Base-by-base conservation (phyloP, 805 yeast species). In the Ogataea methanolica region DNA sequence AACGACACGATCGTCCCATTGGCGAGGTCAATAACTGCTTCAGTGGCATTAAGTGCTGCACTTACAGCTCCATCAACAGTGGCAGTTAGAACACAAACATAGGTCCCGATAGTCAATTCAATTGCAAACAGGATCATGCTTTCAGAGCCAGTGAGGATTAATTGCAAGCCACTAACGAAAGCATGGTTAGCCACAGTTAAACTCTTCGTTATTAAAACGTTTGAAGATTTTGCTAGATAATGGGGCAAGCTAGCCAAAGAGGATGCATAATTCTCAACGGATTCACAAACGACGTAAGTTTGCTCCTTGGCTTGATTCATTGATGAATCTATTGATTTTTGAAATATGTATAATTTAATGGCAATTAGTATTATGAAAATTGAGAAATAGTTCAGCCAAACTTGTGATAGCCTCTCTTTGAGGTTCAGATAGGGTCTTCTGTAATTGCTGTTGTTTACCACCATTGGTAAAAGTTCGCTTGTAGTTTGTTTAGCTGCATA, bases 101-200 rank as follows among this genome's bases (percentile, higher is more conserved):
- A 88, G 0, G 98, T 94, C 0, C 97, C 98, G 2, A 90, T 64
- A 42, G 85, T 78, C 53, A 92, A 57, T 33, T 90, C 89, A 8
- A 92, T 67, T 7, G 80, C 69, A 59, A 92, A 88, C 4, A 79
- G 59, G 0, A 88, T 61, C 37, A 90, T 52, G 38, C 74, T 72
- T 55, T 86, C 83, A 7, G 83, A 68, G 0, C 81, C 84, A 0
- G 79, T 75, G 0, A 88, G 60, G 11, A 80, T 56, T 42, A 81
- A 48, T 1, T 71, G 58, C 11, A 87, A 46, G 0, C 75, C 53
- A 2, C 69, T 62, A 29, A 75, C 57, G 9, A 81, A 66, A 0
- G 74, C 79, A 9, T 70, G 63, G 34, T 82, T 74, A 0, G 82
- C 60, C 36, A 74, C 72, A 14, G 74, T 70, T 36, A 87, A 59